These are phyloP conservation scores for Trapa bicornis DNA, from an alignment of 345 rosid species.

Conservation along the genomic window DNA sequence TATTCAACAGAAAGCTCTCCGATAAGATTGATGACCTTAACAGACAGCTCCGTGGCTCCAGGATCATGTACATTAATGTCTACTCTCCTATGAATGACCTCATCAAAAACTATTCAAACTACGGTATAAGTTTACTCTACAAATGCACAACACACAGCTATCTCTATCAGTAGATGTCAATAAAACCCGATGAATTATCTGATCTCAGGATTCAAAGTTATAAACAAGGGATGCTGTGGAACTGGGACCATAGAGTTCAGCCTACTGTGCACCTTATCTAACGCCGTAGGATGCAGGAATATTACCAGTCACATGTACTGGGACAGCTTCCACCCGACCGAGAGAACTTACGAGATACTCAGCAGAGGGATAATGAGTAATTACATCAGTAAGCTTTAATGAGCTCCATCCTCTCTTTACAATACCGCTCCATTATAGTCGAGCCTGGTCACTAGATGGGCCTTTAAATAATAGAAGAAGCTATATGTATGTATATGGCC, in stretches of 20 bases:
- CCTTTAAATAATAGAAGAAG: background rate
- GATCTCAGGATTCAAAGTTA: slow-evolving; percentile 46
- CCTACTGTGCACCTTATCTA: slow-evolving; percentile 26
- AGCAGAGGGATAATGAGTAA: background rate
- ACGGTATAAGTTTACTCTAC: slow-evolving; percentile 24
- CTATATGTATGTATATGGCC: no score
- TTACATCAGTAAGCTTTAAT: background rate
- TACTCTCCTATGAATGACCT: slow-evolving; percentile 19
- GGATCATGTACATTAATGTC: slow-evolving; percentile 26
- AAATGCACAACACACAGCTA: no score
- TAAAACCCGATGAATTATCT: background rate
- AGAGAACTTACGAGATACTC: slow-evolving; percentile 34
- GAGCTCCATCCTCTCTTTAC: background rate
- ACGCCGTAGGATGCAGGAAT: slow-evolving; percentile 22
- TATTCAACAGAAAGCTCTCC: slow-evolving; percentile 49
- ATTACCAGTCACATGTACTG: slow-evolving; percentile 50
- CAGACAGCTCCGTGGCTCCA: slow-evolving; percentile 14
- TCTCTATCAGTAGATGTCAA: no score
- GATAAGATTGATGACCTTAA: slow-evolving; percentile 18
- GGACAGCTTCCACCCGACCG: slow-evolving; percentile 77
- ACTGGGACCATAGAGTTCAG: slow-evolving; percentile 54
- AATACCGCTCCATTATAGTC: background rate
- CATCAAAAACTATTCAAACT: slow-evolving; percentile 19
- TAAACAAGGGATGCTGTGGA: slow-evolving; percentile 53
- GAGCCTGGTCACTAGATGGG: background rate